Evolutionary conservation across 306 rosid species (phyloP).

Genomic region (Canavalia ensiformis): DNA sequence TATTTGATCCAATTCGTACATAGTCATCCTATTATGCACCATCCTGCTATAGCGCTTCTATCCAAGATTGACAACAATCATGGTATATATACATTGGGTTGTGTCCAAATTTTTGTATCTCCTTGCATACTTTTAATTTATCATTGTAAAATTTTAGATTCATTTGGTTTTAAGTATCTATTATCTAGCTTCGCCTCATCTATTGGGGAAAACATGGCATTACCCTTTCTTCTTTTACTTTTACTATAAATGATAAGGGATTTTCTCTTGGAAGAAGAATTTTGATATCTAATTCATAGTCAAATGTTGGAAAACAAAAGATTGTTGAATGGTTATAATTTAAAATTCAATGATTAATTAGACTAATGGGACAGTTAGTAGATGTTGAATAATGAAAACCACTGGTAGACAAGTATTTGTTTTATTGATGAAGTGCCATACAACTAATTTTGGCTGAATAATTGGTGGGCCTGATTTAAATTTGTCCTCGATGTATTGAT

Average conservation of each 20-base stretch:
- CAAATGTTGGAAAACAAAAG: background rate
- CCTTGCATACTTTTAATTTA: background rate
- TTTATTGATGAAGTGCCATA: conserved; percentile 9
- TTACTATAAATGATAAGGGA: conserved; percentile 16
- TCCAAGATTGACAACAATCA: background rate
- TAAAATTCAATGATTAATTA: conserved; percentile 21
- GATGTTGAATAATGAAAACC: conserved; percentile 8
- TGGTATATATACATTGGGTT: background rate
- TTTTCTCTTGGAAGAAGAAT: conserved; percentile 32
- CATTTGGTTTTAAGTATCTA: conserved; percentile 29
- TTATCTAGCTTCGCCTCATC: conserved; percentile 19
- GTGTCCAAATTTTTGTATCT: conserved; percentile 25
- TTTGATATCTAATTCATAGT: conserved; percentile 2
- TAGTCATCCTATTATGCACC: background rate
- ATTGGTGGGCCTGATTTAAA: conserved; percentile 16
- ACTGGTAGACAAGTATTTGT: background rate
- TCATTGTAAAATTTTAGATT: background rate
- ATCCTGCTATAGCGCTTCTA: background rate
- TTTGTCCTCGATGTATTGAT: background rate
- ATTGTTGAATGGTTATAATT: conserved; percentile 31
- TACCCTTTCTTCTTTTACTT: conserved; percentile 12
- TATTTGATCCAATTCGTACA: too few species aligned
- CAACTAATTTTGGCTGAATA: conserved; percentile 18
- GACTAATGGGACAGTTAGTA: background rate
- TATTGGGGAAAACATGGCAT: background rate